phyloP scores from a whole-genome alignment of 441 rosid genomes.

The Bocquillonia castaneifolia region DNA sequence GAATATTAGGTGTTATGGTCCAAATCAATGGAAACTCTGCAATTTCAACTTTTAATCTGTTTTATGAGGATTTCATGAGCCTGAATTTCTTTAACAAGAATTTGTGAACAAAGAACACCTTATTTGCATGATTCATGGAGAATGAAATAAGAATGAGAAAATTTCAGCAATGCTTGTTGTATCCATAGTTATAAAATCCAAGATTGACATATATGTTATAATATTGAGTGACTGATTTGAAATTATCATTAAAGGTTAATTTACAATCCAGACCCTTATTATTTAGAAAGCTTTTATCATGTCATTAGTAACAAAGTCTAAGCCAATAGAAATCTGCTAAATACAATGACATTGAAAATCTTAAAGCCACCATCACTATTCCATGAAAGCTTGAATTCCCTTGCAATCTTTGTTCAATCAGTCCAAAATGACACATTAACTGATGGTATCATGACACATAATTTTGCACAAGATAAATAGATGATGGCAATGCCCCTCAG shows the following conservation, averaged over 20 bases:
- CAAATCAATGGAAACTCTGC: neutral
- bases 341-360: neutral
- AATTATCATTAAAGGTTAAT: neutral
- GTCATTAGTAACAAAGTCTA: neutral
- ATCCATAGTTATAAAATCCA: neutral
- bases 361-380: neutral
- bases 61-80: too few species aligned
- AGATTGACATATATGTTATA: neutral
- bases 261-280: neutral
- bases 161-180: neutral
- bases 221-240: neutral
- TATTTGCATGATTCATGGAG: neutral
- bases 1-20: neutral
- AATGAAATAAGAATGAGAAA: neutral
- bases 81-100: too few species aligned
- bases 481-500: too few species aligned
- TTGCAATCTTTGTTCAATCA: too few species aligned
- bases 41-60: neutral
- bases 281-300: neutral
- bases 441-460: too few species aligned
- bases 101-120: too few species aligned
- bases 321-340: neutral
- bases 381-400: neutral
- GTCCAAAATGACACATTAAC: too few species aligned
- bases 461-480: too few species aligned